These are phyloP conservation scores for Monascus ruber DNA, from an alignment of 2,329 filamentous ascomycete species.

Conservation along the genomic window DNA sequence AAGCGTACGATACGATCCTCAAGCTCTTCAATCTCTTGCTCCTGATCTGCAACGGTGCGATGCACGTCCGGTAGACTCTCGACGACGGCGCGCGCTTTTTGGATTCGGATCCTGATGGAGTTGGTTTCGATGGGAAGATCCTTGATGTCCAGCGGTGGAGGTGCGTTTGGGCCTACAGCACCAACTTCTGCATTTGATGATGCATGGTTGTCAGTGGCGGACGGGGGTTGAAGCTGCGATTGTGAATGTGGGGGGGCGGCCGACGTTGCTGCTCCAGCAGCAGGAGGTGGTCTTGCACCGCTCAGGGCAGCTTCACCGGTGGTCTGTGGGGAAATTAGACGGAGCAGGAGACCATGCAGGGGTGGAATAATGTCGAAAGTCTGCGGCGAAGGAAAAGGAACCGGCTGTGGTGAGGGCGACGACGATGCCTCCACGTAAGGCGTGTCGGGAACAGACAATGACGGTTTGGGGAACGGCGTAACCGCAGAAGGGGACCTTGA, in stretches of 20 bases:
- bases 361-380: conserved; percentile 77
- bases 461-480: conserved; percentile 34
- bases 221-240: conserved; percentile 15
- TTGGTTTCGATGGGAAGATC: conserved; percentile 70
- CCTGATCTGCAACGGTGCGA: conserved; percentile 33
- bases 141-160: conserved; percentile 51
- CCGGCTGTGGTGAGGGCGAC: conserved; percentile 35
- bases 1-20: conserved; percentile 29
- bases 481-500: conserved; percentile 20
- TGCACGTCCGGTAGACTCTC: conserved; percentile 34
- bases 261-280: conserved; percentile 7
- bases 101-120: conserved; percentile 69
- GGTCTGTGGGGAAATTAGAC: conserved; percentile 47
- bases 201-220: conserved; percentile 8
- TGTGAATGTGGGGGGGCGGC: conserved; percentile 7
- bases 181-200: conserved; percentile 12
- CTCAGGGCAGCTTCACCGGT: conserved; percentile 30
- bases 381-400: conserved; percentile 60
- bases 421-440: conserved; percentile 15
- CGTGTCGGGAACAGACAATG: conserved; percentile 20
- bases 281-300: conserved; percentile 11
- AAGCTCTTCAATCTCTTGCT: conserved; percentile 31
- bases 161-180: conserved; percentile 15
- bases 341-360: conserved; percentile 64
- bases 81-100: conserved; percentile 53